Conservation (phyloP, 31 red algal species). For the Endocladia muricata region DNA sequence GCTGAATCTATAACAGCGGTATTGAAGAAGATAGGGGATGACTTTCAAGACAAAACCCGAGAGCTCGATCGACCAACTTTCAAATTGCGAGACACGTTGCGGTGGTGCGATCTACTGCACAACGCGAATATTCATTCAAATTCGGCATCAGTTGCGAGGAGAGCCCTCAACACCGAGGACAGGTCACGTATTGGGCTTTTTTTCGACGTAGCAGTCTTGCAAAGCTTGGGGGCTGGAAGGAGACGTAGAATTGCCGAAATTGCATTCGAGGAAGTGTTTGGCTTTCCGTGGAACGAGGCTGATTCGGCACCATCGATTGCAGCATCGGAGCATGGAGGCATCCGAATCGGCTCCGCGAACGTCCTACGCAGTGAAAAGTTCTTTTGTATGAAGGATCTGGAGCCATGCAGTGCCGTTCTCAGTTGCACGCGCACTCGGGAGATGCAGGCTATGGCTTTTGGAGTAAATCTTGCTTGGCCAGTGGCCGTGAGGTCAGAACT, state of each 20-base stretch:
- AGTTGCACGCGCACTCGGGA: conserved; percentile 9
- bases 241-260: conserved; percentile 18
- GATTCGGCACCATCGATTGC: conserved; percentile 10
- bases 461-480: conserved; percentile 42
- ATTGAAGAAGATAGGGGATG: neutral
- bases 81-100: conserved; percentile 80
- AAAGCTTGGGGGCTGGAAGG: conserved; percentile 20
- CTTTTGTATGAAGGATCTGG: conserved; percentile 7
- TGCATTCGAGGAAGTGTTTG: conserved; percentile 24
- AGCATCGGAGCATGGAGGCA: neutral
- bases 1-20: conserved; percentile 10
- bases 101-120: conserved; percentile 74
- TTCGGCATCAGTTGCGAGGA: neutral
- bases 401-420: conserved; percentile 15
- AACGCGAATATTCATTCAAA: neutral
- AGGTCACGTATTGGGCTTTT: conserved; percentile 13
- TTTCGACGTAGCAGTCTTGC: conserved; percentile 66
- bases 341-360: conserved; percentile 18
- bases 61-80: conserved; percentile 21
- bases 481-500: conserved; percentile 15
- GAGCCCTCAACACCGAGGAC: neutral
- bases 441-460: conserved; percentile 46
- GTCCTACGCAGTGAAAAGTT: neutral
- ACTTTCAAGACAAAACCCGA: neutral
- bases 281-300: conserved; percentile 16